Evolutionary conservation across 768 basidiomycete genomes (phyloP), one percentile per base, ranked within the genome.

Genomic region (Amanita rubescens): DNA sequence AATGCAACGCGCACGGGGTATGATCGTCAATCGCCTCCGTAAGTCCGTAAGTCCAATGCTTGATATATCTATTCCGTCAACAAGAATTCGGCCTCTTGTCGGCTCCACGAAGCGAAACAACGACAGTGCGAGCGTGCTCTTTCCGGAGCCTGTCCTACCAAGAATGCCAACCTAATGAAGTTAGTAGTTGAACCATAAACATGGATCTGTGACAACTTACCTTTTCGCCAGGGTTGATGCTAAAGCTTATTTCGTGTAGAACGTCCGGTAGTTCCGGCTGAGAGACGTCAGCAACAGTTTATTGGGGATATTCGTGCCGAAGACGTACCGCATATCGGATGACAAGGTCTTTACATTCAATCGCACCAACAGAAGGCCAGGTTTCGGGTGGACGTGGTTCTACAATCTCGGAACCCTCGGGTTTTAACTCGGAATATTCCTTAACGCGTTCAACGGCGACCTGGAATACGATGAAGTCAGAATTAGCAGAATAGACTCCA

Each of bases 61-160:
- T 19, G 86, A 71, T 57, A 89, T 89, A 59, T 91, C 86, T n/a
- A 87, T 45, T 19, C 73, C 85, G 61, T 91, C 90, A 24, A 92
- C 72, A 3, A 78, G 48, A 51, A 91, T 90, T 11, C 72, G 71
- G 5, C 90, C 90, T 58, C 80, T 73, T 1, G 80, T 80, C 0
- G 90, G 84, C 59, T 92, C 90, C 11, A 92, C 87, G 63, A 92
- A 90, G 84, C 48, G 80, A 80, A 94, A 92, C 71, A 93, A 88
- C 7, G 86, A 87, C 11, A 93, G 72, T 0, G 90, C 90, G 11
- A 89, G 73, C 1, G 89, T 90, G 59, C 85, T 87, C 70, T 91
- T 91, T 32, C 89, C 88, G 7, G 82, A 83, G 15, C 82, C 84
- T 0, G 85, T 87, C 55, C 85, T 72, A 42, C 85, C 87, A 1